Conservation (phyloP, 768 basidiomycete species). For the Tremella mesenterica region DNA sequence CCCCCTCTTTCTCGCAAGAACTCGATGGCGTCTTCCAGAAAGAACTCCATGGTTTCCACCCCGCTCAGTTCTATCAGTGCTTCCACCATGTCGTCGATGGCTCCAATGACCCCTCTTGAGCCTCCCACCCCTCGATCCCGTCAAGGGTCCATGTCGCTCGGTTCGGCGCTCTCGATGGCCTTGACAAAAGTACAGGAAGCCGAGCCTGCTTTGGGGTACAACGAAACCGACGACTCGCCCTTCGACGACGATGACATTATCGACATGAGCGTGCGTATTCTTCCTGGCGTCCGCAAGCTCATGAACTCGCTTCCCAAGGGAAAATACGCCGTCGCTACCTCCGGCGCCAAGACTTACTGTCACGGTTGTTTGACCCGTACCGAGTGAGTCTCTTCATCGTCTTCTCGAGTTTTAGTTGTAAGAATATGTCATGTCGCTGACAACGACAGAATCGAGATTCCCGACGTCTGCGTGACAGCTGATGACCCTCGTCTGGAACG, state of each 20-base stretch:
- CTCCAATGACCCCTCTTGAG: slow-evolving; percentile 17
- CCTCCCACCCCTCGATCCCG: slow-evolving; percentile 7
- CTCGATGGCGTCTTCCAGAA: slow-evolving; percentile 7
- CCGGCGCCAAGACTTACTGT: slow-evolving; percentile 63
- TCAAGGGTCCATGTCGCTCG: slow-evolving; percentile 4
- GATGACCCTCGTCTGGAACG: slow-evolving; percentile 64
- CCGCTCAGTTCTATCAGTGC: background rate
- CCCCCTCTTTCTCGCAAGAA: slow-evolving; percentile 20
- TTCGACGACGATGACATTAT: slow-evolving; percentile 25
- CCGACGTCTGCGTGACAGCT: slow-evolving; percentile 63
- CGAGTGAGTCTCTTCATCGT: slow-evolving; percentile 4
- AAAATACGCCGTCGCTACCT: slow-evolving; percentile 65
- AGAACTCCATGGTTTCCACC: background rate
- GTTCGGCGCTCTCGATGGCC: slow-evolving; percentile 4
- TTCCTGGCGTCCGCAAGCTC: slow-evolving; percentile 61
- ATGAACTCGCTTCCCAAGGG: slow-evolving; percentile 59
- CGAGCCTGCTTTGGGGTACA: background rate
- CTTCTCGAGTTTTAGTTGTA: slow-evolving; percentile 34
- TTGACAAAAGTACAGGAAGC: slow-evolving; percentile 7
- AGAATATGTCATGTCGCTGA: background rate
- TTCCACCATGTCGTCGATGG: slow-evolving; percentile 13
- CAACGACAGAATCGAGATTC: slow-evolving; percentile 53
- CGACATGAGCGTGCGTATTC: slow-evolving; percentile 51
- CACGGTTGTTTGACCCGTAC: slow-evolving; percentile 37
- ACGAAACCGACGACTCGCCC: slow-evolving; percentile 10